Evolutionary conservation across 441 rosid genomes (phyloP).

Genomic region (Kokia cookei): DNA sequence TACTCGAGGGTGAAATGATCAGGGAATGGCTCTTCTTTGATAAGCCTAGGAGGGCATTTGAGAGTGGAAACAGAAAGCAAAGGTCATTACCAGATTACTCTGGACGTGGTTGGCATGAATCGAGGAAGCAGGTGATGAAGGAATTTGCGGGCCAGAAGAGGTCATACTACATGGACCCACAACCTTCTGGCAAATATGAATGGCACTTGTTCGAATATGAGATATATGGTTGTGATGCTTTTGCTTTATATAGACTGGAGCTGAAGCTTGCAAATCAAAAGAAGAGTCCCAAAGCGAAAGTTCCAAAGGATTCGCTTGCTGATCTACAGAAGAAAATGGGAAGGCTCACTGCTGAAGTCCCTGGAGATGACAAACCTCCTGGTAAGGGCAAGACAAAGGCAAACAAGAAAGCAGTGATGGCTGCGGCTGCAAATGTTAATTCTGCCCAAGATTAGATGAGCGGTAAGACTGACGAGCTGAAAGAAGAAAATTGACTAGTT

Average conservation of each 20-base stretch:
- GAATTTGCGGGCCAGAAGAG: constrained; percentile 60
- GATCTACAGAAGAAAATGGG: constrained; percentile 69
- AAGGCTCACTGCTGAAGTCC: constrained; percentile 50
- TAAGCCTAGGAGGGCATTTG: constrained; percentile 68
- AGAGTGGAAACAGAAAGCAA: constrained; percentile 67
- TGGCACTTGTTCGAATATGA: constrained; percentile 67
- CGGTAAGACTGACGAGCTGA: not conserved
- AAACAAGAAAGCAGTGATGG: not conserved
- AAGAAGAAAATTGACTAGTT: constrained; percentile 5
- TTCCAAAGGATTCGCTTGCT: constrained; percentile 45
- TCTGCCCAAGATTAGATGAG: constrained; percentile 9
- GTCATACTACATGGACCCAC: constrained; percentile 78
- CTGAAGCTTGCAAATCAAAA: constrained; percentile 37
- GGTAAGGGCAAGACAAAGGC: constrained; percentile 22
- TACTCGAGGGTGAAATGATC: constrained; percentile 48
- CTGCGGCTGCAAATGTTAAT: constrained; percentile 9
- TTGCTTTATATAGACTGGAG: constrained; percentile 52
- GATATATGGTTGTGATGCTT: constrained; percentile 31
- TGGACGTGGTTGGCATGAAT: constrained; percentile 77
- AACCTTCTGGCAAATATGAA: constrained; percentile 46
- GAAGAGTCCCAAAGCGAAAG: constrained; percentile 55
- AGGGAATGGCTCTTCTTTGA: constrained; percentile 72
- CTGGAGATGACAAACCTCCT: constrained; percentile 33
- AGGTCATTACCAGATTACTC: constrained; percentile 63
- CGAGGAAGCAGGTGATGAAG: constrained; percentile 56